Conservation (phyloP, 2,329 filamentous ascomycete species). For the Neofusicoccum sp. region DNA sequence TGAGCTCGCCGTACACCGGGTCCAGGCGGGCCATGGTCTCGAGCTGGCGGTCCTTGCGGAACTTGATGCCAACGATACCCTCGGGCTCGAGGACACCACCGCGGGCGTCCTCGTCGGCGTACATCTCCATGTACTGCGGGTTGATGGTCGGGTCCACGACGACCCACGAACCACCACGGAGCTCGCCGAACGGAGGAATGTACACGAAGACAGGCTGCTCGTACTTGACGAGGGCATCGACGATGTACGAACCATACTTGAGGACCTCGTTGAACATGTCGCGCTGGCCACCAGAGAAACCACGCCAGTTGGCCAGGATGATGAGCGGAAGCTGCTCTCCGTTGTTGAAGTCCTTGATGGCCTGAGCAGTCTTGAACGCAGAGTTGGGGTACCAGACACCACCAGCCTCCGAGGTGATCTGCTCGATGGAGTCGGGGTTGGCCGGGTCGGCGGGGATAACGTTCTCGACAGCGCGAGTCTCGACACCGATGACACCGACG, state of each 20-base stretch:
- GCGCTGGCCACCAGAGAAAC: conserved; percentile 98
- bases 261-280: conserved; percentile 99
- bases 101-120: conserved; percentile 90
- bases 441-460: conserved; percentile 94
- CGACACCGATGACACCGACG: conserved; percentile 96
- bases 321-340: conserved; percentile 97
- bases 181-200: conserved; percentile 94
- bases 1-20: conserved; percentile 77
- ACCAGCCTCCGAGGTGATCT: conserved; percentile 91
- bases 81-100: conserved; percentile 98
- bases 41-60: conserved; percentile 94
- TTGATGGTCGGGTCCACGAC: conserved; percentile 99
- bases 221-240: conserved; percentile 96
- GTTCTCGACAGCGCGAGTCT: conserved; percentile 95
- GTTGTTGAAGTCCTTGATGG: conserved; percentile 98
- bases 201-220: conserved; percentile 99
- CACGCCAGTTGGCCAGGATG: conserved; percentile 99
- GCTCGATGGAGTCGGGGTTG: conserved; percentile 97
- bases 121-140: conserved; percentile 97
- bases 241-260: conserved; percentile 99
- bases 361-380: conserved; percentile 98
- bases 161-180: conserved; percentile 99
- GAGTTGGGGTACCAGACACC: conserved; percentile 99
- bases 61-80: conserved; percentile 98
- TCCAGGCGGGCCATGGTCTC: conserved; percentile 97